A percentile compares a stretch with the other conserved stretches of the same genome.
Evolutionary conservation across 2,329 filamentous ascomycete species (phyloP).

Genomic region (Chalara sp.): DNA sequence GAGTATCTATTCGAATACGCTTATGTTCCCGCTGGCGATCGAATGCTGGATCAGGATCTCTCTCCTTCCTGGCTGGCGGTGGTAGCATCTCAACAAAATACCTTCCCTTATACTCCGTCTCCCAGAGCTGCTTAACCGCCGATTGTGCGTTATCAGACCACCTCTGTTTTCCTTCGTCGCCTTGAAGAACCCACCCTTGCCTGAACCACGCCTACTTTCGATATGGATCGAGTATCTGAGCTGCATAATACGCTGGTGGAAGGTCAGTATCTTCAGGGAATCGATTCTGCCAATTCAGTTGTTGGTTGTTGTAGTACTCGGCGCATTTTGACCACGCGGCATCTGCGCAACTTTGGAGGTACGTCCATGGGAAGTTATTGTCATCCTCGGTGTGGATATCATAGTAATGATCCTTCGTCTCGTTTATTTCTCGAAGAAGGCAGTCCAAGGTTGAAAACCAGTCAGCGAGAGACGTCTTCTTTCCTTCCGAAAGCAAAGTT

Average conservation of each 20-base stretch:
- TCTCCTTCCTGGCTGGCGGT: not conserved
- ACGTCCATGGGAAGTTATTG: not conserved
- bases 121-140: not conserved
- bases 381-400: not conserved
- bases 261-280: not conserved
- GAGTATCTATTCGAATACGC: not conserved
- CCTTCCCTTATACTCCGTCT: not conserved
- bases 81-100: not conserved
- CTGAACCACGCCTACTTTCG: not conserved
- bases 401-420: not conserved
- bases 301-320: not conserved
- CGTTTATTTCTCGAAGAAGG: not conserved
- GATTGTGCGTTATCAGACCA: not conserved
- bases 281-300: not conserved
- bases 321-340: not conserved
- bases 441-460: not conserved
- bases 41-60: not conserved
- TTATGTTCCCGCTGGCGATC: not conserved
- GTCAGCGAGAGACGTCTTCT: not conserved
- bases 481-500: not conserved
- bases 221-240: not conserved
- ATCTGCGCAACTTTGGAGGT: not conserved
- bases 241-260: not conserved
- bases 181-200: not conserved
- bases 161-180: not conserved